Percentiles rank a stretch among this genome's conserved stretches.
phyloP scores from a whole-genome alignment of 148 eudicot genomes.

The Chenopodium album region DNA sequence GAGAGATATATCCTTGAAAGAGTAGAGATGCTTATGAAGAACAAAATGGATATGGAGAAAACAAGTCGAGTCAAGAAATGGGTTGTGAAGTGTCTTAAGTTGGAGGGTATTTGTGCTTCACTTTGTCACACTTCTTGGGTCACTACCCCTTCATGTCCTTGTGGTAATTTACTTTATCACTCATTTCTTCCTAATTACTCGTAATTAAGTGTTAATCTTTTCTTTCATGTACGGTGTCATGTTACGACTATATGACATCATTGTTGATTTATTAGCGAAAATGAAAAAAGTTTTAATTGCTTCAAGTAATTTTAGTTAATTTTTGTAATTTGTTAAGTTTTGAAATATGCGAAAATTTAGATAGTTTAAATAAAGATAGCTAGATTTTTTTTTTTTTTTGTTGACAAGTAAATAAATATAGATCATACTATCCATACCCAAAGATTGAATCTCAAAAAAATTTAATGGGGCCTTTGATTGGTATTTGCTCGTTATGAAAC shows the following conservation, averaged over 20 bases:
- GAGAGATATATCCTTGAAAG: slow-evolving; percentile 35
- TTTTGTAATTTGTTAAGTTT: neutral
- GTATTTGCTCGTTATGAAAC: neutral
- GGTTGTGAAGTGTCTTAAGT: slow-evolving; percentile 42
- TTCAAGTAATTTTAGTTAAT: neutral
- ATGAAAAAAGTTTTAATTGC: no score
- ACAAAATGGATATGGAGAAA: slow-evolving; percentile 31
- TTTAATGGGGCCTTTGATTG: slow-evolving; percentile 1
- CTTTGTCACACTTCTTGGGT: slow-evolving; percentile 54
- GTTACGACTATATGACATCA: no score
- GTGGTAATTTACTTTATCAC: slow-evolving; percentile 27
- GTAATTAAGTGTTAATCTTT: neutral
- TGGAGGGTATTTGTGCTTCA: slow-evolving; percentile 48
- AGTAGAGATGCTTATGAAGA: slow-evolving; percentile 32
- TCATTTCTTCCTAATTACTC: neutral
- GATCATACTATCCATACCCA: neutral
- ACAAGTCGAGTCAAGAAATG: slow-evolving; percentile 31
- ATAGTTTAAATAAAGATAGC: neutral
- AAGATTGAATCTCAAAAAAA: neutral
- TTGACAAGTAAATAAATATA: neutral
- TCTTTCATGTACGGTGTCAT: neutral
- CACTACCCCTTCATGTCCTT: slow-evolving; percentile 39
- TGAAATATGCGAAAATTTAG: no score
- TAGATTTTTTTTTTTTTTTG: no score
- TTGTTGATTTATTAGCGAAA: no score